These are phyloP conservation scores for Amylocystis lapponica DNA, from an alignment of 768 basidiomycete species.

Conservation along the genomic window DNA sequence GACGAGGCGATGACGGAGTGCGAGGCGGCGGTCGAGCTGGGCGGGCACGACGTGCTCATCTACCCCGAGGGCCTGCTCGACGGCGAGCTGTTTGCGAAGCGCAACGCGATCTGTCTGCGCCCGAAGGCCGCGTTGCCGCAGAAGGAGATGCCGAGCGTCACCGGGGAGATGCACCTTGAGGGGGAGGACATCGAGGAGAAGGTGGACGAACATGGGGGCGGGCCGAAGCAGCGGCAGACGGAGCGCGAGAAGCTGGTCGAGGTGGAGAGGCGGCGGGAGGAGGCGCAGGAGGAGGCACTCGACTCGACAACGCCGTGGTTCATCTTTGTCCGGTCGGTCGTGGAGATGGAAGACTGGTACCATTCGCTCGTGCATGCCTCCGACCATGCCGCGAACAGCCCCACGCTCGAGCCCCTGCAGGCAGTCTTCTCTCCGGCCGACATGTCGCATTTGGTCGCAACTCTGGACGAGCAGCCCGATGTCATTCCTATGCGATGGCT, in stretches of 20 bases:
- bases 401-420: conserved; percentile 53
- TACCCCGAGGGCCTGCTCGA: conserved; percentile 73
- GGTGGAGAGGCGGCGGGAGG: conserved; percentile 24
- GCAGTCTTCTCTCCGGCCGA: conserved; percentile 68
- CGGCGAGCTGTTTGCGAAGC: conserved; percentile 86
- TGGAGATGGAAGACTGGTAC: conserved; percentile 99
- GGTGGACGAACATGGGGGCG: conserved; percentile 37
- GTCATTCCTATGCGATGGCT: conserved; percentile 97
- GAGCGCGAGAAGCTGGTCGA: conserved; percentile 30
- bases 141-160: conserved; percentile 41
- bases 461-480: conserved; percentile 90
- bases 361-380: conserved; percentile 74
- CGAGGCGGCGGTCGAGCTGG: conserved; percentile 83
- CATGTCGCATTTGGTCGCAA: conserved; percentile 78
- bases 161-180: conserved; percentile 45
- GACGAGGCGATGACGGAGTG: conserved; percentile 89
- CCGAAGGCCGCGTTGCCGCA: conserved; percentile 37
- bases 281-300: conserved; percentile 44
- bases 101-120: conserved; percentile 80
- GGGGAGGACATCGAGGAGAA: conserved; percentile 25
- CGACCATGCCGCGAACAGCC: conserved; percentile 53
- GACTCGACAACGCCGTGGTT: conserved; percentile 75
- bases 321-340: conserved; percentile 82
- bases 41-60: conserved; percentile 69
- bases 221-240: conserved; percentile 38